Conservation (phyloP, 1,139 yeast species). For the Zygosaccharomyces pseudobailii region DNA sequence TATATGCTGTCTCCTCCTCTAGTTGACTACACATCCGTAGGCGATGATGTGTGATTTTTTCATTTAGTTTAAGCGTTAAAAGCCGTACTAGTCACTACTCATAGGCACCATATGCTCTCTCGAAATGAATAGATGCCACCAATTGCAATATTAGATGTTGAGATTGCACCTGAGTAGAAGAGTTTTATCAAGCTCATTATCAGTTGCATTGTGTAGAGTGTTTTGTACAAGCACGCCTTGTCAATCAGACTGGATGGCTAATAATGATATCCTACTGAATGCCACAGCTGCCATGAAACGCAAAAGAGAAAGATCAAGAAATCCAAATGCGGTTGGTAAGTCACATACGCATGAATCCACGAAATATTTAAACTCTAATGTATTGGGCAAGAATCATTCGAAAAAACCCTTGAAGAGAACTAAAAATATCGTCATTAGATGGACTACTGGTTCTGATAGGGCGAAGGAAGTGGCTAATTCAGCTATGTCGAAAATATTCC, state of each 20-base stretch:
- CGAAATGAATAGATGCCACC: background rate
- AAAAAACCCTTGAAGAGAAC: slow-evolving; percentile 1
- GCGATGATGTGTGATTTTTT: background rate
- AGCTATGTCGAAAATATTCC: slow-evolving; percentile 20
- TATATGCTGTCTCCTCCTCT: background rate
- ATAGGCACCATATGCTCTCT: background rate
- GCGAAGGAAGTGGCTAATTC: slow-evolving; percentile 29
- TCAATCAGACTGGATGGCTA: slow-evolving; percentile 10
- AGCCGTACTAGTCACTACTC: background rate
- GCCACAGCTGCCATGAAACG: slow-evolving; percentile 10
- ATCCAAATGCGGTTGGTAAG: background rate
- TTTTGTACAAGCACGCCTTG: background rate
- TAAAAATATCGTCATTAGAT: slow-evolving; percentile 19
- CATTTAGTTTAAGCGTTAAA: background rate
- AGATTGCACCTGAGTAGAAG: slow-evolving; percentile 2
- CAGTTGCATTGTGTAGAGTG: background rate
- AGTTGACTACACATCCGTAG: background rate
- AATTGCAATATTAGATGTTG: background rate
- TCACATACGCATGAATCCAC: background rate
- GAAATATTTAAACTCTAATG: background rate
- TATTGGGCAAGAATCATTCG: background rate
- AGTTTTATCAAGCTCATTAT: background rate
- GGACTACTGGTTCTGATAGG: slow-evolving; percentile 31
- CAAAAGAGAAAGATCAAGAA: background rate
- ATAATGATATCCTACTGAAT: slow-evolving; percentile 12